Evolutionary conservation across 2,329 filamentous ascomycete genomes (phyloP).

Genomic region (Aspergillus pseudoviridinutans): DNA sequence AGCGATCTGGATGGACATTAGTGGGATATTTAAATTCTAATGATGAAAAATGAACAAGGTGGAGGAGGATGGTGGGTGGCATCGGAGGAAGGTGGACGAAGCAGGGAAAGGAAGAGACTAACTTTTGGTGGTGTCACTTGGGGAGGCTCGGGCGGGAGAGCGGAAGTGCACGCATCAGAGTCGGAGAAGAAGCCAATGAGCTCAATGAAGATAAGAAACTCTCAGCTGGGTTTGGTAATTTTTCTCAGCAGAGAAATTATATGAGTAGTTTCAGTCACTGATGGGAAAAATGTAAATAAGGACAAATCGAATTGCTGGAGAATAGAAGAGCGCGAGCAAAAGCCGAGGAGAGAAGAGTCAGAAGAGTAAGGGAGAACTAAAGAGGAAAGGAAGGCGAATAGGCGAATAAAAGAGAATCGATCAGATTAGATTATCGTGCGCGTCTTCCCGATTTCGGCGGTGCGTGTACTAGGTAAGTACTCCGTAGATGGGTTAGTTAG

Average conservation of each 20-base stretch:
- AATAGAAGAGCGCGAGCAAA: not conserved
- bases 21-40: slow-evolving; percentile 2
- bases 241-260: not conserved
- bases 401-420: slow-evolving; percentile 19
- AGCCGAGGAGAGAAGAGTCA: slow-evolving; percentile 4
- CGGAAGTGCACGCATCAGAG: slow-evolving; percentile 30
- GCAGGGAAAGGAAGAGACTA: slow-evolving; percentile 18
- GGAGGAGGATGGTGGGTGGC: not conserved
- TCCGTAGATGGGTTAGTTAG: too few relatives aligned
- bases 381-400: too few relatives aligned
- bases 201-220: slow-evolving; percentile 9
- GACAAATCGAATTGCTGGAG: not conserved
- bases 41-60: not conserved
- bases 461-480: too few relatives aligned
- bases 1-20: slow-evolving; percentile 21
- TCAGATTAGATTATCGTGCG: slow-evolving; percentile 33
- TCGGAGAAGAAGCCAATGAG: slow-evolving; percentile 3
- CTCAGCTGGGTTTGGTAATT: not conserved
- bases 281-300: not conserved
- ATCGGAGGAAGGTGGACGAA: slow-evolving; percentile 9
- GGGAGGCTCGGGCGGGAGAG: slow-evolving; percentile 30
- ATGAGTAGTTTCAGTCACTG: too few relatives aligned
- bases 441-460: slow-evolving; percentile 21
- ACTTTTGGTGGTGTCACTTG: slow-evolving; percentile 24
- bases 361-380: not conserved